These are phyloP conservation scores for Danielozyma ontarioensis DNA, from an alignment of 805 yeast species.

Conservation along the genomic window DNA sequence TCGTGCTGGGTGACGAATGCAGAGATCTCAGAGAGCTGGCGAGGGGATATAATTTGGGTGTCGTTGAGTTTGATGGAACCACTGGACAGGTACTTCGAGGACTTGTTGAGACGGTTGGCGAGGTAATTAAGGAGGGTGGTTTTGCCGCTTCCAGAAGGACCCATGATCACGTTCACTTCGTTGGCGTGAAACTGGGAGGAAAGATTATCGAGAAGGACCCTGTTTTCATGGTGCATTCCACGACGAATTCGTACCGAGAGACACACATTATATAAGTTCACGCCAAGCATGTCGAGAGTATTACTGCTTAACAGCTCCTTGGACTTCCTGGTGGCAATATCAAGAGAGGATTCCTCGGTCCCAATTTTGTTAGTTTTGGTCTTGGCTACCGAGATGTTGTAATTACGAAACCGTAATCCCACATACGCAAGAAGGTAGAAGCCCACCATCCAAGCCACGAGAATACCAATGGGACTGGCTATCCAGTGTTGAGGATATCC, in stretches of 20 bases:
- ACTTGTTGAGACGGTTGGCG: conserved; percentile 48
- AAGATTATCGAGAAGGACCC: conserved; percentile 33
- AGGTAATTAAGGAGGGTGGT: conserved; percentile 60
- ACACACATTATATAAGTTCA: conserved; percentile 3
- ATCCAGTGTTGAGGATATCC: conserved; percentile 67
- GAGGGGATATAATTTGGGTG: conserved; percentile 16
- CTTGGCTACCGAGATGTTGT: conserved; percentile 48
- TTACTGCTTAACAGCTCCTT: background rate
- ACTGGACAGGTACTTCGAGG: conserved; percentile 13
- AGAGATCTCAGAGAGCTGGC: conserved; percentile 33
- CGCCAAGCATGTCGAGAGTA: conserved; percentile 4
- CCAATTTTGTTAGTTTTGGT: conserved; percentile 29
- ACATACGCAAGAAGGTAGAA: conserved; percentile 46
- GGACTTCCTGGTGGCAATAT: background rate
- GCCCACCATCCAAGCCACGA: conserved; percentile 55
- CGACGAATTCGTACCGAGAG: conserved; percentile 3
- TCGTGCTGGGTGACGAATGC: conserved; percentile 85
- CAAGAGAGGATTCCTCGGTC: conserved; percentile 11
- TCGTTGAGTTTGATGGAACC: conserved; percentile 26
- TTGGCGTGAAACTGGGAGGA: conserved; percentile 51
- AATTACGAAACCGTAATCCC: conserved; percentile 43
- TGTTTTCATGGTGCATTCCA: conserved; percentile 4
- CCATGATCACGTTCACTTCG: conserved; percentile 67
- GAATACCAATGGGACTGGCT: conserved; percentile 56
- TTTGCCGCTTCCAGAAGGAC: conserved; percentile 80